Base-by-base conservation (phyloP, 495 filamentous ascomycete species). In the Tuber umbilicatum region DNA sequence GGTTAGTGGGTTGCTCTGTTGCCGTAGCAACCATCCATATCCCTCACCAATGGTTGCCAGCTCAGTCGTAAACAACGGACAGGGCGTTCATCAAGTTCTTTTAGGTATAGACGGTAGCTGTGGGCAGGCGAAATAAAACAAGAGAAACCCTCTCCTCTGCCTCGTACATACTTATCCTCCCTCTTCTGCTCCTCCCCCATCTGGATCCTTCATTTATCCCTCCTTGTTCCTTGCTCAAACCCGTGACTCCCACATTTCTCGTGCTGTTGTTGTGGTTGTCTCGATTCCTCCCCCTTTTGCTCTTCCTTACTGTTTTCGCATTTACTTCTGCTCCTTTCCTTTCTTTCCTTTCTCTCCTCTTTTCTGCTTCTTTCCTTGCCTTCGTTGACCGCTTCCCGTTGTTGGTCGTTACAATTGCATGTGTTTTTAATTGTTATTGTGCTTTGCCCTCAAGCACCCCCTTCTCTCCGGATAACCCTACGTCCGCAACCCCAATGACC, bases 1-100 rank as follows among this genome's bases (percentile, higher is more conserved):
- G 77, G 69, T 70, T 67, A 55, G 77, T 75, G 77, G 77, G 72
- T 69, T 71, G 60, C 71, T 37, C 38, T 70, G 72, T 79, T 79
- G 69, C 72, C 21, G 75, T 75, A 39, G 77, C 77, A 78, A 79
- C 77, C 37, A 23, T 37, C 40, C 68, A 50, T 71, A 71, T 77
- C 71, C 76, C 76, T 75, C 72, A 70, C 76, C 60, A 55, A 17
- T 10, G 31, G 71, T 45, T 79, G 77, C 77, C 77, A 79, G 69
- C 77, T 79, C 77, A 79, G 77, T 78, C 21, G 41, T 79, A 79
- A 79, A 79, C 77, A 79, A 79, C 72, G 45, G 76, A 47, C 75
- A 47, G 69, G 42, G 67, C 4, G 37, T 78, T 71, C 77, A 78
- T 71, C 70, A 78, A 17, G 27, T 64, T 64, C 55, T 64, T 35